These are phyloP conservation scores for Alternaria triticina DNA, from an alignment of 2,329 filamentous ascomycete species.

Conservation along the genomic window DNA sequence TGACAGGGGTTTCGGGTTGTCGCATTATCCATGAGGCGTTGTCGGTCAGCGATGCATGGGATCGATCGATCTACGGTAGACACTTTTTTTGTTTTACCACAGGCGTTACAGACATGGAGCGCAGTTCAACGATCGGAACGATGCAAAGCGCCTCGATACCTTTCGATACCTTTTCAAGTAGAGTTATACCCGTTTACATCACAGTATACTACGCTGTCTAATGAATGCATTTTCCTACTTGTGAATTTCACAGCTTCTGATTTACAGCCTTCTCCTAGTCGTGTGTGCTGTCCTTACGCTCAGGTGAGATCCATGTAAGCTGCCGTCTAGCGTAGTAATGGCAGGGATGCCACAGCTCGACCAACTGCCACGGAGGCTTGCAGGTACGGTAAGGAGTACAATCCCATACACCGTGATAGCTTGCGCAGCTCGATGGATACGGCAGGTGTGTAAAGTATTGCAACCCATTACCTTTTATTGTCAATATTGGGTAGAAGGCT, in stretches of 20 bases:
- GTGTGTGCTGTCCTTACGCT: neutral
- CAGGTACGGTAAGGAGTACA: neutral
- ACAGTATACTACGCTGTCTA: neutral
- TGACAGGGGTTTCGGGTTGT: neutral
- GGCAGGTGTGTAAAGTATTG: neutral
- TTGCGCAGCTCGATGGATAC: neutral
- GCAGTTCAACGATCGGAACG: neutral
- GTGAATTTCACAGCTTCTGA: neutral
- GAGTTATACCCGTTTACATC: neutral
- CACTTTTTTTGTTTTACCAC: neutral
- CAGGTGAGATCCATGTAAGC: neutral
- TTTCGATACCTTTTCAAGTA: neutral
- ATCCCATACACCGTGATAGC: neutral
- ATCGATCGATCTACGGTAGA: neutral
- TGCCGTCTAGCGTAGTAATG: neutral
- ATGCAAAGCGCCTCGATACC: neutral
- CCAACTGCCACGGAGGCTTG: neutral
- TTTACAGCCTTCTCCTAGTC: neutral
- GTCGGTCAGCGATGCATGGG: neutral
- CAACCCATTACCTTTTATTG: neutral
- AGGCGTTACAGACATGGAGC: neutral
- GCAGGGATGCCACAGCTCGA: neutral
- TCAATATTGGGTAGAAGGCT: neutral
- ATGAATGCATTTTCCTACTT: neutral
- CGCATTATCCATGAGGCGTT: constrained; percentile 5